Conservation (phyloP, 257 asterid species). For the Jaltomata sinuosa region DNA sequence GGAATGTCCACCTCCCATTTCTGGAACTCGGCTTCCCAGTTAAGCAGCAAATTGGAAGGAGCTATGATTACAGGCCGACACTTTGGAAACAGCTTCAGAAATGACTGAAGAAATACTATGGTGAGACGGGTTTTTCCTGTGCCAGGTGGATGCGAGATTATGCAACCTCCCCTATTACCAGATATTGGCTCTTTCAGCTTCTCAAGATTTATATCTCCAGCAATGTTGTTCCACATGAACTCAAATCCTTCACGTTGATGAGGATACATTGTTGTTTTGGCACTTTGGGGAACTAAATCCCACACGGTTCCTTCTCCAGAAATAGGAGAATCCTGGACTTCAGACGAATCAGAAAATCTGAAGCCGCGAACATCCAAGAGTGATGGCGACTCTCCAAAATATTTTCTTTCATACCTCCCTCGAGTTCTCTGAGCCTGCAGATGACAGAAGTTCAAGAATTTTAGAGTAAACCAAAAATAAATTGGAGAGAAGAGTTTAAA, state of each 20-base stretch:
- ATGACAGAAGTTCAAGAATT: neutral
- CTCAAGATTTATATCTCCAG: constrained; percentile 41
- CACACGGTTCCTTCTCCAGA: constrained; percentile 34
- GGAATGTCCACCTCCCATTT: constrained; percentile 40
- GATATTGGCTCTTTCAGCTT: constrained; percentile 17
- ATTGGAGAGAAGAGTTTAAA: too few relatives aligned
- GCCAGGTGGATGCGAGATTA: constrained; percentile 83
- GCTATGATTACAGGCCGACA: constrained; percentile 66
- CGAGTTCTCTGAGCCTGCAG: constrained; percentile 22
- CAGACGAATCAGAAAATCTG: constrained; percentile 7
- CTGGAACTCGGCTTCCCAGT: constrained; percentile 60
- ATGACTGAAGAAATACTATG: constrained; percentile 52
- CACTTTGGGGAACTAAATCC: constrained; percentile 33
- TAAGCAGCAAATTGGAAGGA: constrained; percentile 58
- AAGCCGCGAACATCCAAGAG: neutral
- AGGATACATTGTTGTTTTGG: constrained; percentile 29
- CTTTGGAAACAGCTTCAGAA: constrained; percentile 39
- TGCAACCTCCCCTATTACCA: constrained; percentile 51
- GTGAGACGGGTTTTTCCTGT: constrained; percentile 71
- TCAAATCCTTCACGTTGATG: constrained; percentile 67
- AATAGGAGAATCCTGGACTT: neutral
- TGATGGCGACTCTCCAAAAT: neutral
- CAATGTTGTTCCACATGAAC: constrained; percentile 62
- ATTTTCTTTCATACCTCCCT: constrained; percentile 1
- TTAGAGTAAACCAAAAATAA: neutral